A percentile compares a stretch with the other conserved stretches of the same genome.
phyloP scores from a whole-genome alignment of 305 asterid genomes.

The Rubia occidens region DNA sequence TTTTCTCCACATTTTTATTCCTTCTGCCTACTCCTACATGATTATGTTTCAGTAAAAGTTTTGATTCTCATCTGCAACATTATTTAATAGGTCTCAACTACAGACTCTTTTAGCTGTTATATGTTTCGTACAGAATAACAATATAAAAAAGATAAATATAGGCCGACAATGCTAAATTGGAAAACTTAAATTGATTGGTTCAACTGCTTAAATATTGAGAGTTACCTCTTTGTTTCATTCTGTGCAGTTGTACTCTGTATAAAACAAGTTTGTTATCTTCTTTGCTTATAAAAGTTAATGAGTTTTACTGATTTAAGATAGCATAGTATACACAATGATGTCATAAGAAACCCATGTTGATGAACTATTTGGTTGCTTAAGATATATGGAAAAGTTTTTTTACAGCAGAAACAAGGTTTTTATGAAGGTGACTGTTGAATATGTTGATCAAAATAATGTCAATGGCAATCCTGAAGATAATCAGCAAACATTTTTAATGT shows the following conservation, averaged over 20 bases:
- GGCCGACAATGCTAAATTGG: background rate
- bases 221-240: background rate
- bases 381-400: background rate
- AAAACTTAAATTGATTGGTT: background rate
- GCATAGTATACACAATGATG: background rate
- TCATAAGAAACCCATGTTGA: background rate
- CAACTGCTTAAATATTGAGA: background rate
- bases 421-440: too few relatives aligned
- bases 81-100: too few relatives aligned
- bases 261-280: background rate
- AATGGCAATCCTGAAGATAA: too few relatives aligned
- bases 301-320: background rate
- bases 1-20: too few relatives aligned
- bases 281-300: background rate
- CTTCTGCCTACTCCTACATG: too few relatives aligned
- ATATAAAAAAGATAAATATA: background rate
- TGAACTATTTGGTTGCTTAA: slow-evolving; percentile 1
- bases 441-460: too few relatives aligned
- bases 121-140: background rate
- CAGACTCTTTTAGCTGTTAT: too few relatives aligned
- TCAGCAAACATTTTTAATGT: too few relatives aligned
- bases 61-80: too few relatives aligned
- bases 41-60: too few relatives aligned
- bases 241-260: background rate
- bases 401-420: too few relatives aligned